Evolutionary conservation across 2,329 filamentous ascomycete species (phyloP), one percentile per base, ranked within the genome.

Genomic region (Aureobasidium subglaciale): DNA sequence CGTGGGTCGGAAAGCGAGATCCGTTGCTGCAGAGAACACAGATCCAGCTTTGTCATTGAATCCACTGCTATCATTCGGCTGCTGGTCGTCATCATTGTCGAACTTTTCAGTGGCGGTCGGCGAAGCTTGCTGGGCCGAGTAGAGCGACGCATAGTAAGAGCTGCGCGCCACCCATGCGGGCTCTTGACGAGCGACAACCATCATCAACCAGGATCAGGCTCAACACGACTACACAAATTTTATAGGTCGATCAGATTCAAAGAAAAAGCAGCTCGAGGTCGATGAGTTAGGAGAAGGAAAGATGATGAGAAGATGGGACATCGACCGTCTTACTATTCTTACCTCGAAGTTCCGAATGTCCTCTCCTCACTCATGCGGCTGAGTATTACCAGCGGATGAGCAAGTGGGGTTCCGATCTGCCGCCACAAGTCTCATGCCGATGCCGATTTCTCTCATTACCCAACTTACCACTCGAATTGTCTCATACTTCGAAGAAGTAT

Each of bases 321-420:
- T 37, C 45, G 37, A 32, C 45, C 45, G 45, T 49, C 30, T 49
- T 49, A 49, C 45, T 49, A 32, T 20, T 49, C 45, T 49, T 29
- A 49, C 45, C 45, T 38, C 5, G 1, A n/a, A 37, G 30, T 32
- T 37, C 18, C 20, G 32, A 3, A 24, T 13, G 30, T 20, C 22
- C 45, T 49, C 45, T 48, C 45, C 45, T 48, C 45, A 48, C 30
- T 18, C 32, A 35, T 38, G 45, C 45, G 32, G 45, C 45, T 37
- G 20, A 38, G 22, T 49, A 32, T 18, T 35, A n/a, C n/a, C n/a
- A 25, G 45, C 45, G 45, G 45, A 49, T 30, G 6, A 49, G 32
- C 45, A n/a, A 49, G 45, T 37, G 45, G 45, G 45, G 45, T 49
- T 49, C 45, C 45, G 45, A 49, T 49, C 45, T 37, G 2, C 45